phyloP scores from a whole-genome alignment of 139 green algal genomes.

The Gonium pectorale region DNA sequence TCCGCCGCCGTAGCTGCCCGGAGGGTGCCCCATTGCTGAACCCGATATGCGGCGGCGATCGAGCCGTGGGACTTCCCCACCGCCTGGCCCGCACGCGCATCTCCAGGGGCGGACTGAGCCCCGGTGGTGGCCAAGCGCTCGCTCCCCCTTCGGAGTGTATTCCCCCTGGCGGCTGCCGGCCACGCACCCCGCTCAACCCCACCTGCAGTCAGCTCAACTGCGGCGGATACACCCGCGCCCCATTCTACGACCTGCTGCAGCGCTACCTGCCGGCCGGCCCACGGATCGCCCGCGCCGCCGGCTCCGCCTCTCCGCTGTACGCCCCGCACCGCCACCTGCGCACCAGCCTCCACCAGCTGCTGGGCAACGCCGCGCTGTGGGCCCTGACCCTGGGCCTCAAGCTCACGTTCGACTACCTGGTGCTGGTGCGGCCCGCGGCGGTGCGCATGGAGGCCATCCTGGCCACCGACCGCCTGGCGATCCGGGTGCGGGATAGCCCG shows the following conservation, averaged over 20 bases:
- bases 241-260: slow-evolving; percentile 1
- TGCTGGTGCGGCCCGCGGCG: slow-evolving; percentile 33
- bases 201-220: slow-evolving; percentile 17
- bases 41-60: too few species aligned
- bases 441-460: not conserved
- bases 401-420: slow-evolving; percentile 74
- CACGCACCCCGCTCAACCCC: too few species aligned
- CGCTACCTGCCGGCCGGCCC: not conserved
- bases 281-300: not conserved
- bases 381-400: slow-evolving; percentile 65
- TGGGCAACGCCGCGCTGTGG: slow-evolving; percentile 74
- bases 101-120: too few species aligned
- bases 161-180: too few species aligned
- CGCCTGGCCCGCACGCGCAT: too few species aligned
- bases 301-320: slow-evolving; percentile 7
- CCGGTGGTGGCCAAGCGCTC: too few species aligned
- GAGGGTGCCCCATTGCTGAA: too few species aligned
- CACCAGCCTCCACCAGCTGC: not conserved
- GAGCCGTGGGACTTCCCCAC: too few species aligned
- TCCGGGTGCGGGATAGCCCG: too few species aligned
- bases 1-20: too few species aligned
- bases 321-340: not conserved
- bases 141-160: too few species aligned
- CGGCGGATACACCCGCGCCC: slow-evolving; percentile 7
- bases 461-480: not conserved